Evolutionary conservation across 139 green algal species (phyloP), one percentile per base, ranked within the genome.

Genomic region (Asterochloris sp.): DNA sequence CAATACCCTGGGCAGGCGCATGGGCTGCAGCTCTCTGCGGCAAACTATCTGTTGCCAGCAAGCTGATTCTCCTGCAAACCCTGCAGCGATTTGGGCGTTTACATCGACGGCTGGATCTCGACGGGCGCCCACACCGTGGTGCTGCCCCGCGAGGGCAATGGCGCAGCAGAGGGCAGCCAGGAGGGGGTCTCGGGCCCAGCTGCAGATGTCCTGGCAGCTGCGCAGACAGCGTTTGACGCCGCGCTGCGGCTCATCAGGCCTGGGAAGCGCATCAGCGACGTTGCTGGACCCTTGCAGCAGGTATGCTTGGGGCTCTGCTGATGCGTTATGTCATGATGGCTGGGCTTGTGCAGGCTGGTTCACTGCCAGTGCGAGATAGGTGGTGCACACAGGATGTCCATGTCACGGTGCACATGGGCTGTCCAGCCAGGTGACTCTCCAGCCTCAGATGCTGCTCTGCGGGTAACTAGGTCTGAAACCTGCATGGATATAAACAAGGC

Each of bases 21-120:
- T 54, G 38, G 6, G 38, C 38, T 54, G 38, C 38, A 54, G n/a
- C 38, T 54, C 38, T 54, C 38, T 54, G 38, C 38, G 2, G 2
- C 6, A 54, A 54, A 54, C 38, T 6, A 54, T 54, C 38, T 6
- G 38, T 6, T 21, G 21, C 19, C 66, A 71, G 66, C 66, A 21
- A 71, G 66, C 19, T 23, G 17, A 23, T 71, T 2, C 27, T 66
- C 13, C 74, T 60, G 62, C 38, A 27, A 16, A 1, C 0, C 0
- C 26, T 85, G 83, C 91, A 96, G 92, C 69, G 97, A 99, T 84
- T 81, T 99, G 66, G 97, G 95, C 23, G 90, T 85, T 81, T 97
- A 99, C 90, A 98, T 99, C 73, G 96, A 99, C 81, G 97, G 97
- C 69, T 99, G 97, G 89, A 96, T 98, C 67, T 94, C 95, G 62